A percentile compares a stretch with the other conserved stretches of the same genome.
Conservation (phyloP, 306 rosid species). For the Astragalus membranaceus region DNA sequence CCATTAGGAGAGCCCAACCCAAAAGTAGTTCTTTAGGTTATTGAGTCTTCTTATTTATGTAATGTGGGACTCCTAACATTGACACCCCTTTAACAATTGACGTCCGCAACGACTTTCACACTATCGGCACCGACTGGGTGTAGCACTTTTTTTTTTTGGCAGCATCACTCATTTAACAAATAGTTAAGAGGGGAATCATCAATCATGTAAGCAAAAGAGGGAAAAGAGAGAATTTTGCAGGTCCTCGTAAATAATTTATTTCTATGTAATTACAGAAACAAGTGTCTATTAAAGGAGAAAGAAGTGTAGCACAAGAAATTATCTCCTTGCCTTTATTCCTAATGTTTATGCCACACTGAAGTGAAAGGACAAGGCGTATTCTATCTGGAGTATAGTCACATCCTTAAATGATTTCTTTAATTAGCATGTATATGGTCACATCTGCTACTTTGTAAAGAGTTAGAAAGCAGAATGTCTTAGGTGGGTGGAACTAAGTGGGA, state of each 20-base stretch:
- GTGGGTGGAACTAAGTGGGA: slow-evolving; percentile 39
- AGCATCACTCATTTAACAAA: too few species aligned
- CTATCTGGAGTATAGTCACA: not conserved
- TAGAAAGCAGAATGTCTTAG: slow-evolving; percentile 29
- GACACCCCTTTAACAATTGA: too few species aligned
- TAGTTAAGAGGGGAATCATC: not conserved
- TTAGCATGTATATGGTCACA: slow-evolving; percentile 35
- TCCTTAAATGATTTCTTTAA: not conserved
- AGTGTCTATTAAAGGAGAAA: slow-evolving; percentile 24
- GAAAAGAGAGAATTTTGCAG: slow-evolving; percentile 22
- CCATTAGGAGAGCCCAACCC: too few species aligned
- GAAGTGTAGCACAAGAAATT: slow-evolving; percentile 36
- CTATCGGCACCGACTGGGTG: too few species aligned
- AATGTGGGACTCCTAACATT: too few species aligned
- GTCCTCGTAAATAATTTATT: slow-evolving; percentile 30
- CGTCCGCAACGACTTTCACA: too few species aligned
- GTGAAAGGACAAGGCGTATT: slow-evolving; percentile 15
- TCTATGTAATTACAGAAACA: slow-evolving; percentile 19
- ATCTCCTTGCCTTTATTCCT: slow-evolving; percentile 30
- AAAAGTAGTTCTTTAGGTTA: too few species aligned
- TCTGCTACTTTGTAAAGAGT: slow-evolving; percentile 35
- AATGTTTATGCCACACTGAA: slow-evolving; percentile 24
- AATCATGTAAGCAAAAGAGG: not conserved
- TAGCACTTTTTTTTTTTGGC: too few species aligned
- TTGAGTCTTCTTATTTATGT: too few species aligned